phyloP scores from a whole-genome alignment of 2,329 filamentous ascomycete genomes.

The Calonectria pauciramosa region DNA sequence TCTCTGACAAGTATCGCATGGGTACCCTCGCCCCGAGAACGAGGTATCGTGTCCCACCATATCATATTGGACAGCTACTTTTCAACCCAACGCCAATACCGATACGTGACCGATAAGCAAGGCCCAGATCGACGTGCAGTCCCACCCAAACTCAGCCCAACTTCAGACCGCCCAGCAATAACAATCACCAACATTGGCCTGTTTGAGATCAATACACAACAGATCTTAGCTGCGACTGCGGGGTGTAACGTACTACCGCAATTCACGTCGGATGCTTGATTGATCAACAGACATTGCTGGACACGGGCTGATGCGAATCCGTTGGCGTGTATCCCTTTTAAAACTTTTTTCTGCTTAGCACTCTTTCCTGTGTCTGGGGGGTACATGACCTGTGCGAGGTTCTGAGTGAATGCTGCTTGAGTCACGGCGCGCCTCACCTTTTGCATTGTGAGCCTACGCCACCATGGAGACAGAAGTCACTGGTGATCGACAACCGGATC shows the following conservation, averaged over 20 bases:
- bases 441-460: not conserved
- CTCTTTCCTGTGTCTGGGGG: not conserved
- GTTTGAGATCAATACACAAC: not conserved
- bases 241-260: not conserved
- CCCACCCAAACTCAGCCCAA: conserved; percentile 30
- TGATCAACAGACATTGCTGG: not conserved
- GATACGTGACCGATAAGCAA: conserved; percentile 12
- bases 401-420: not conserved
- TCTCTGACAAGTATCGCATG: not conserved
- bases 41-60: not conserved
- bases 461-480: conserved; percentile 18
- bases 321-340: not conserved
- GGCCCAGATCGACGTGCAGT: conserved; percentile 11
- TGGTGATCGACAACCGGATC: conserved; percentile 17
- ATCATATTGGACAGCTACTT: not conserved
- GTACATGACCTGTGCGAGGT: not conserved
- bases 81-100: not conserved
- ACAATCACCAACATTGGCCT: conserved; percentile 11
- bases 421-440: not conserved
- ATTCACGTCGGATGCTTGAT: not conserved
- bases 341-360: not conserved
- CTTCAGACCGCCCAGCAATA: conserved; percentile 25
- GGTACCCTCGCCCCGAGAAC: not conserved
- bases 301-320: not conserved
- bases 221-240: not conserved